Evolutionary conservation across 2,329 filamentous ascomycete species (phyloP), one percentile per base, ranked within the genome.

Genomic region (Alternaria sp.): DNA sequence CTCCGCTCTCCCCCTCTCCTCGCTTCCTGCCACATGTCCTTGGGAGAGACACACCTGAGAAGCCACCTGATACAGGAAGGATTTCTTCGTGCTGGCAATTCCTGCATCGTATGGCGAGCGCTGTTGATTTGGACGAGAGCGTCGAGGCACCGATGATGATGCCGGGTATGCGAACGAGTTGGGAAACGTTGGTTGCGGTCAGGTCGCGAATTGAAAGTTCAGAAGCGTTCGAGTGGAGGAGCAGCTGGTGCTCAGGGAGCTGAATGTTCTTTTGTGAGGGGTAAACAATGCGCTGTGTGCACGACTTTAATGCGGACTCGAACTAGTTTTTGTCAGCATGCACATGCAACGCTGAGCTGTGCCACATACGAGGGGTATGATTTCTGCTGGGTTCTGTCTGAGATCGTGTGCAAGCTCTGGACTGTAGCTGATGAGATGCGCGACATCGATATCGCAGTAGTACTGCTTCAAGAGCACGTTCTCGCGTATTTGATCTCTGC

Each of bases 81-180:
- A 86, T 85, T 65, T 92, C 85, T 32, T 86, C 85, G 68, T 93
- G 87, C 60, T 89, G 86, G 80, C 95, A 99, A 73, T 89, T 93
- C 65, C 93, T 88, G 82, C 95, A 99, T 79, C 96, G 89, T 52
- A 99, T 91, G 62, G 91, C 87, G 24, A 99, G 85, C 26, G 89
- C 85, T 7, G 93, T 97, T 5, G 95, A 93, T 83, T 99, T 98
- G 12, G 94, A 98, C 2, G 94, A 97, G 78, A 98, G 90, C 18
- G 96, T 96, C 1, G 94, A 97, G 47, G 95, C 95, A 47, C 95
- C 94, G 67, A 99, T 99, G 61, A 99, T 93, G 66, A 99, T 99
- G 51, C 95, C 96, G 1, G 95, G 95, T 58, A 99, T 96, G 57
- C 94, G 89, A 39, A 99, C 94, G n/a, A 99, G 89, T 69, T 93